Evolutionary conservation across 768 basidiomycete species (phyloP), one percentile per base, ranked within the genome.

Genomic region (Mycena metata): DNA sequence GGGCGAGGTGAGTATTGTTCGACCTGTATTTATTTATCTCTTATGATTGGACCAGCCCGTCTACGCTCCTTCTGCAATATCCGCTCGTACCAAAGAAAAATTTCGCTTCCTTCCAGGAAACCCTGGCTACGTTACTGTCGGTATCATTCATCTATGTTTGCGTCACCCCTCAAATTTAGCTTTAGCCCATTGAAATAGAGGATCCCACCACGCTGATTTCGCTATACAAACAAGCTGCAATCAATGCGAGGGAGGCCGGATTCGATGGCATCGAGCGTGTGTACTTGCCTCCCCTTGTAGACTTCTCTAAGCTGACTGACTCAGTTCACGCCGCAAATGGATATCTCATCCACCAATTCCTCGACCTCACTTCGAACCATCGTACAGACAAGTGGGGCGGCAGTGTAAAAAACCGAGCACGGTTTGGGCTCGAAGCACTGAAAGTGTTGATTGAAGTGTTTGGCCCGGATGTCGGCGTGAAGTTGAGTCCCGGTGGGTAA

Each of bases 381-480:
- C 79, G 81, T 45, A 81, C 78, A 24, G 82, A 66, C 57, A 43
- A 58, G 47, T 85, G 81, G 78, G 84, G 84, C 21, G 84, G 84
- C 6, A 77, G 76, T 19, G 64, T 81, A 43, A 80, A 83, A 71
- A 83, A 83, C 75, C 77, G 83, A 21, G 68, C 74, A 5, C 73
- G 82, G 12, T 84, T 85, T 74, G 69, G 74, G 7, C 74, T 81
- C 30, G 80, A 81, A 69, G 77, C 74, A 30, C 59, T 78, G 50
- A 76, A 79, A 52, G 76, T 71, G 16, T 47, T 78, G 57, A 61
- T 73, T 39, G 71, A 76, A 17, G 78, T 79, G 42, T 78, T 75
- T 66, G 81, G 80, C n/a, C 76, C 76, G 7, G 64, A 75, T 50
- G 74, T 78, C 24, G 80, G 73, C 26, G 71, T 81, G 64, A 78